phyloP scores from a whole-genome alignment of 2,329 filamentous ascomycete genomes.

The Paraphaeosphaeria minitans region DNA sequence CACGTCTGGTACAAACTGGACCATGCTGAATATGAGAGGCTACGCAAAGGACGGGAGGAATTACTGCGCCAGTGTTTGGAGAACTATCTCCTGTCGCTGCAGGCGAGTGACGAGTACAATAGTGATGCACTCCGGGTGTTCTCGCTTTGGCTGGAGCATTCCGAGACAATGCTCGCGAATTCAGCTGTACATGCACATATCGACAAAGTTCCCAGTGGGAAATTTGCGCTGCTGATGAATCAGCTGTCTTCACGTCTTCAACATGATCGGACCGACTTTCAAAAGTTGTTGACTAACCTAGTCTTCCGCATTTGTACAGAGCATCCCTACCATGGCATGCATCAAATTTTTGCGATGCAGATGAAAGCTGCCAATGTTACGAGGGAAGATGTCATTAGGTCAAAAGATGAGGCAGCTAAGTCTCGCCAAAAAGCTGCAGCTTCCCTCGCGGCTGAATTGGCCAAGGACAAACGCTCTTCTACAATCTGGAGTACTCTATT shows the following conservation, averaged over 20 bases:
- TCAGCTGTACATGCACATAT: conserved; percentile 74
- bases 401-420: conserved; percentile 74
- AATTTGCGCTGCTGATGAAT: conserved; percentile 93
- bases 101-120: conserved; percentile 84
- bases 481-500: conserved; percentile 73
- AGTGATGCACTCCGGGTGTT: conserved; percentile 91
- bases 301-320: conserved; percentile 86
- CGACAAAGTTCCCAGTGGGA: conserved; percentile 78
- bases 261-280: conserved; percentile 71
- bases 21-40: conserved; percentile 79
- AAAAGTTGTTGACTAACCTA: conserved; percentile 72
- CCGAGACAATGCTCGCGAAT: conserved; percentile 77
- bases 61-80: conserved; percentile 89
- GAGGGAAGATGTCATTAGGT: conserved; percentile 53
- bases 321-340: conserved; percentile 96
- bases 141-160: conserved; percentile 89
- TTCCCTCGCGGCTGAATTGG: conserved; percentile 67
- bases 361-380: conserved; percentile 62
- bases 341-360: conserved; percentile 81
- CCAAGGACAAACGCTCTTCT: conserved; percentile 57
- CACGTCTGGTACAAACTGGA: conserved; percentile 90
- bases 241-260: conserved; percentile 93
- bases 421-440: conserved; percentile 76
- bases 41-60: conserved; percentile 75
- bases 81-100: conserved; percentile 87